phyloP scores from a whole-genome alignment of 768 basidiomycete genomes.

The Xanthoconium stramineum region DNA sequence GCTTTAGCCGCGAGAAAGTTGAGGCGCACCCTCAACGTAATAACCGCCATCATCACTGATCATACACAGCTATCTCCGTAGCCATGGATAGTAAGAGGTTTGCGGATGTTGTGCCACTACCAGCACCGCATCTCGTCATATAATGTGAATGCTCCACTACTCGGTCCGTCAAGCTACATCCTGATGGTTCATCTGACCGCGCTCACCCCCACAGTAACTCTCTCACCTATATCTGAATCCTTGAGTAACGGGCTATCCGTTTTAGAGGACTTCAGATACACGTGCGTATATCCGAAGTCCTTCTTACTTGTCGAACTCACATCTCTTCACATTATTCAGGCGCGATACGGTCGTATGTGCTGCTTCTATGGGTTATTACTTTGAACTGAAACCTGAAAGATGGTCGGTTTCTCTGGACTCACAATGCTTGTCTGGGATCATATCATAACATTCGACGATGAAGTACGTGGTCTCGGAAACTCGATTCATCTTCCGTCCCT shows the following conservation, averaged over 20 bases:
- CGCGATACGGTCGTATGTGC: constrained; percentile 9
- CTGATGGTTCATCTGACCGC: background rate
- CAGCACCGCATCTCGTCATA: background rate
- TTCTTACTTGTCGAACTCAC: background rate
- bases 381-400: constrained; percentile 32
- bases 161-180: no score
- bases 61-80: background rate
- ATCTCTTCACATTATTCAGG: background rate
- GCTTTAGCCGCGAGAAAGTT: background rate
- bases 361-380: background rate
- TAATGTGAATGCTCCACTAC: background rate
- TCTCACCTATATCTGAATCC: constrained; percentile 1
- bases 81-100: background rate
- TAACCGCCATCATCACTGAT: background rate
- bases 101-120: background rate
- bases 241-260: background rate
- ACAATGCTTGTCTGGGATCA: constrained; percentile 51
- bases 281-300: background rate
- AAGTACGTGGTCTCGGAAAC: constrained; percentile 24
- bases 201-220: background rate
- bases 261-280: background rate
- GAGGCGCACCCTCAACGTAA: no score
- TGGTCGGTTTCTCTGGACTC: constrained; percentile 50
- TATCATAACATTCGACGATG: constrained; percentile 36
- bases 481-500: background rate